Percentiles rank a stretch among this genome's conserved stretches.
phyloP scores from a whole-genome alignment of 2,329 filamentous ascomycete genomes.

The Neospermospora avenae region DNA sequence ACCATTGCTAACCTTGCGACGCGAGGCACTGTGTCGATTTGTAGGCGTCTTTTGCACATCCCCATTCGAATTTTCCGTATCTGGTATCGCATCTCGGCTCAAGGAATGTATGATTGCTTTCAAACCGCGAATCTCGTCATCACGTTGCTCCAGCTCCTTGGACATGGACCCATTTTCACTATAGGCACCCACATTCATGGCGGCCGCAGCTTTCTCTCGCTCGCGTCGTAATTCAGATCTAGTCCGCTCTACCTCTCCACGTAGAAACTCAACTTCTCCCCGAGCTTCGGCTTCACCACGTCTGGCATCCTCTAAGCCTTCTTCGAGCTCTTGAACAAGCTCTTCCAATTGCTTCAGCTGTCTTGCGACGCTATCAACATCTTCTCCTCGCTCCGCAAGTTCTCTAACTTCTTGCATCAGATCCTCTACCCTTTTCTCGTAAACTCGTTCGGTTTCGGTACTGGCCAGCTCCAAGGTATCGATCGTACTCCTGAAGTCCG shows the following conservation, averaged over 20 bases:
- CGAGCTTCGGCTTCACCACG: conserved; percentile 93
- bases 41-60: conserved; percentile 34
- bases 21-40: conserved; percentile 23
- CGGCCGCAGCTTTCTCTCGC: conserved; percentile 72
- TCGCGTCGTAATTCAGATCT: conserved; percentile 84
- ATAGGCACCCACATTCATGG: conserved; percentile 46
- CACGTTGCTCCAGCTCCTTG: conserved; percentile 86
- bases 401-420: conserved; percentile 81
- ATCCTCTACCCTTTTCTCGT: conserved; percentile 88
- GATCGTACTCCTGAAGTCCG: conserved; percentile 94
- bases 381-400: conserved; percentile 75
- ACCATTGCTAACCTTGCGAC: conserved; percentile 39
- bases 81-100: conserved; percentile 64
- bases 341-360: conserved; percentile 96
- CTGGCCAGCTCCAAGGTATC: conserved; percentile 95
- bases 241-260: conserved; percentile 91
- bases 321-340: conserved; percentile 92
- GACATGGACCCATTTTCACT: conserved; percentile 48
- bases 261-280: conserved; percentile 91
- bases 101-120: conserved; percentile 98
- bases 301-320: conserved; percentile 91
- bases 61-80: conserved; percentile 21
- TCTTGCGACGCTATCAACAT: conserved; percentile 85
- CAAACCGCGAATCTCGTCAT: conserved; percentile 93
- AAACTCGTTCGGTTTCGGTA: conserved; percentile 91